Base-by-base conservation (phyloP, 768 basidiomycete species). In the Mycena olivaceomarginata region DNA sequence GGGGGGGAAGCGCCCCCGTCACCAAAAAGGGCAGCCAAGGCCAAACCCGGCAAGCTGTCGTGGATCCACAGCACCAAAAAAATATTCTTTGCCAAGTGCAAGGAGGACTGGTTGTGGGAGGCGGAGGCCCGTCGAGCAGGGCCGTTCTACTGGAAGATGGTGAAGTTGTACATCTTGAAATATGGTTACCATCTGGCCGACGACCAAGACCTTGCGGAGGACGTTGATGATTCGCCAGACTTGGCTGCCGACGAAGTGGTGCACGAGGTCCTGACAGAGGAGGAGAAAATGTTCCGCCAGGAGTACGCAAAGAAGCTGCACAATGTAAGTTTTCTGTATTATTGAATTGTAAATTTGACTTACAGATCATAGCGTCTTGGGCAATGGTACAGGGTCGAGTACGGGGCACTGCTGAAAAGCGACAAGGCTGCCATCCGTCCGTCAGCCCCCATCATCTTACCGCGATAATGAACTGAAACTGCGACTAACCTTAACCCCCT, bases 401-500 rank as follows among this genome's bases (percentile, higher is more conserved):
- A 43, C 43, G 43, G 43, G 7, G 6, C 12, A 6, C 7, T 43
- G 43, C 43, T 43, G 43, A 43, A 43, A 43, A 43, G 43, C 43
- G 12, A 43, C n/a, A n/a, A n/a, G 90, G 11, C 53, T 56, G n/a
- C 53, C 8, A n/a, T 25, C 25, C 8, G 11, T 3, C 4, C 22
- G 25, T 25, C 25, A 57, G 56, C 13, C 13, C 4, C 43, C 43
- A 9, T 45, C 13, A 9, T 13, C 43, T 13, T 13, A 13, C 43
- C 43, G 43, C 9, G 13, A 45, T 10, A 9, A 13, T 2, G 25
- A 25, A 45, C 25, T 25, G n/a, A n/a, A 4, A 12, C 22, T 7
- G 1, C n/a, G n/a, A 31, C 56, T 7, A 16, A 88, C 89, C 77
- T 87, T 88, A 6, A 91, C 80, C 66, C 80, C 79, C 45, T 79